Evolutionary conservation across 73 alveolate genomes (phyloP), one percentile per base, ranked within the genome.

Genomic region (Paramecium bursaria): DNA sequence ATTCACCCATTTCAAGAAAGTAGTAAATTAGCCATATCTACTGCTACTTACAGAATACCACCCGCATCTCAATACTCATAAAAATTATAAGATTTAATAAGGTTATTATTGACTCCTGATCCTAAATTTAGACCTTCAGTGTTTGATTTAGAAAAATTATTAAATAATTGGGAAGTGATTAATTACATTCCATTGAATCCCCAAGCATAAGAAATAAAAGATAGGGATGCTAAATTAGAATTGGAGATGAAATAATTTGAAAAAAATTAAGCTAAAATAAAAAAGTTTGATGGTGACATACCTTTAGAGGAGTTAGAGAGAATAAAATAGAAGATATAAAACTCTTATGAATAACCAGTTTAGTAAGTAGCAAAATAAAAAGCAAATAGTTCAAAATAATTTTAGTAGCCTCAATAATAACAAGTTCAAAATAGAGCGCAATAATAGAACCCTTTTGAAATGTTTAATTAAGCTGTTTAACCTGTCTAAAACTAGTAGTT

Each of bases 1-100:
- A 90, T 85, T 73, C 99, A 96, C 74, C 99, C 99, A 9, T 96
- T 96, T 74, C 92, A 95, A 86, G 99, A 96, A 35, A 86, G 96
- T 13, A 89, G 93, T 46, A 96, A 95, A 75, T 74, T 96, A 15
- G 98, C 97, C 1, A 95, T 96, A 1, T 87, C 91, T 2, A 94
- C 94, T 50, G 99, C 98, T 10, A 96, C 94, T 74, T 96, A 87
- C 73, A 89, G 85, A 54, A 90, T 95, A 60, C 98, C 98, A 0
- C 79, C 51, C 42, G 87, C 74, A 19, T 75, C 75, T 3, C 57
- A 96, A 74, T 86, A 91, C 75, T 75, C 90, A 30, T 86, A 88
- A n/a, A 96, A 96, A 85, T 75, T 96, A 50, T 82, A 90, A 75
- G 96, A 94, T 90, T 93, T 96, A 33, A 93, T 96, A 29, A 90